Evolutionary conservation across 108 stramenopile species (phyloP), one percentile per base, ranked within the genome.

Genomic region (Cyclotella baltica): DNA sequence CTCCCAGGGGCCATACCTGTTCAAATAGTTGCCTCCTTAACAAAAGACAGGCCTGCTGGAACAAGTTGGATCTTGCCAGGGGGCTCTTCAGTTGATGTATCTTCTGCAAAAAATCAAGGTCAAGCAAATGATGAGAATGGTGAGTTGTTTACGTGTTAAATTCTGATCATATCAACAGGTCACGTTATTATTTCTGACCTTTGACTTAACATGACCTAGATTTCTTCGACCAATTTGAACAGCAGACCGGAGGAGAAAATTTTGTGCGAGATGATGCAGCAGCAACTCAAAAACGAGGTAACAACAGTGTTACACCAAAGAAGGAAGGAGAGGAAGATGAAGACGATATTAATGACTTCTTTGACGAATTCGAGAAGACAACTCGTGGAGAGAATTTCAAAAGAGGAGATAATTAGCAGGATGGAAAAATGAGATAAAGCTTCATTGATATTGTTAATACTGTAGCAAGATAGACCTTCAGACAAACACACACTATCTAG

Each of bases 41-140:
- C 62, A 53, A 72, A 75, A 53, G 82, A 93, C 72, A 87, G 92
- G 56, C 90, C 92, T 5, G 83, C 90, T 16, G 95, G 95, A 1
- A 96, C 95, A 0, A 96, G 91, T 19, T 96, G 95, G 95, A 90
- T 96, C 9, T 93, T 96, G 76, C 84, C 87, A 4, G 91, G 91
- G 71, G 91, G 91, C 30, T 92, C 91, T 5, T 87, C 89, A 81
- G 88, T 90, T 2, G 58, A 86, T 62, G 86, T 84, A 25, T 81
- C 88, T 2, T 62, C 84, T 34, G 70, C 76, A 6, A 57, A 65
- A 64, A 48, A 5, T 5, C 38, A 40, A 31, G 61, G 47, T 31
- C 18, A 52, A 52, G 47, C 78, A 30, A 72, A 84, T 10, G 86
- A 87, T 30, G 90, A 46, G 10, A 58, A 30, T 4, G 40, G 11